phyloP scores from a whole-genome alignment of 2,329 filamentous ascomycete genomes.

The Aspergillus calidoustus region DNA sequence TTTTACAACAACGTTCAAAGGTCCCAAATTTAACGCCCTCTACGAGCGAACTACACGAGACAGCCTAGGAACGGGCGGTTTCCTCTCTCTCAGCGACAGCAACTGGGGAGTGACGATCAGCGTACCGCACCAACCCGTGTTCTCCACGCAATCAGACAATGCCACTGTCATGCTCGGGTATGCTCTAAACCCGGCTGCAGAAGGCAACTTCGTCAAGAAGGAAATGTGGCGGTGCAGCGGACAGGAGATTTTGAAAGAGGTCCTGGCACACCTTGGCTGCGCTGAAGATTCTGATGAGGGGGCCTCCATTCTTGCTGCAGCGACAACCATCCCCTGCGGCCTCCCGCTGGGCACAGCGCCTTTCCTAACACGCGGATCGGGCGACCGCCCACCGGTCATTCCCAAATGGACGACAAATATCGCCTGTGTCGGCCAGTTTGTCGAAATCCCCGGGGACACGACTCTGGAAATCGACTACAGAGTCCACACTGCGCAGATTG shows the following conservation, averaged over 20 bases:
- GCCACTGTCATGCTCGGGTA: constrained; percentile 46
- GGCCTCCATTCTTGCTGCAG: constrained; percentile 26
- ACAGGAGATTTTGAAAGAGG: constrained; percentile 42
- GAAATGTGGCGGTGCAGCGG: constrained; percentile 45
- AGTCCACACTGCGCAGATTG: constrained; percentile 39
- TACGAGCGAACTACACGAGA: constrained; percentile 33
- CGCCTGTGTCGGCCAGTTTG: constrained; percentile 48
- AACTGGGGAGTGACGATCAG: constrained; percentile 47
- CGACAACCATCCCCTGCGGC: constrained; percentile 41
- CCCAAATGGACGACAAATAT: constrained; percentile 42
- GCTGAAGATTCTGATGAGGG: constrained; percentile 23
- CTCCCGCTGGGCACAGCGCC: constrained; percentile 46
- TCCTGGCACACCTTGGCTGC: constrained; percentile 43
- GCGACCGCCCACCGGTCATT: constrained; percentile 44
- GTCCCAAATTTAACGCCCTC: constrained; percentile 31
- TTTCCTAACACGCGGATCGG: constrained; percentile 38
- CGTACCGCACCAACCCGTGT: constrained; percentile 46
- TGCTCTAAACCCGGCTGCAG: constrained; percentile 38
- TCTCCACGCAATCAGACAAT: constrained; percentile 39
- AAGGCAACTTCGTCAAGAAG: constrained; percentile 44
- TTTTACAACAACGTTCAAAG: constrained; percentile 44
- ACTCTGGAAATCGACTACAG: constrained; percentile 48
- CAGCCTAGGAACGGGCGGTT: constrained; percentile 33
- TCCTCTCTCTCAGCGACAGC: constrained; percentile 43
- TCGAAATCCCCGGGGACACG: constrained; percentile 44